Percentiles rank a stretch among this genome's conserved stretches.
Evolutionary conservation across 768 basidiomycete genomes (phyloP).

Genomic region (Kwoniella pini): DNA sequence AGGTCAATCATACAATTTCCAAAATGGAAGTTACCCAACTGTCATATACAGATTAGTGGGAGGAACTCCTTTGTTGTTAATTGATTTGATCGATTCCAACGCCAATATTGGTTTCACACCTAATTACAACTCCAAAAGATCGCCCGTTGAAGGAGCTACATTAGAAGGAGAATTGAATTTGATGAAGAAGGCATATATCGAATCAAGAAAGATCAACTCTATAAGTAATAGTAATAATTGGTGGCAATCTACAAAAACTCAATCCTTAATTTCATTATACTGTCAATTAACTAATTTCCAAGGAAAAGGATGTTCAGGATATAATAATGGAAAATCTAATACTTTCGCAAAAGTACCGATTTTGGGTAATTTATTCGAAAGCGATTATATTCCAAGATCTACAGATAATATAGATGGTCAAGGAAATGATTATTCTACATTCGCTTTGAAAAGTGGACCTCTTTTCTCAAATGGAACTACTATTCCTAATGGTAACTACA

Average conservation of each 20-base stretch:
- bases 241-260: conserved; percentile 7
- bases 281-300: conserved; percentile 34
- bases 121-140: conserved; percentile 34
- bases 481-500: conserved; percentile 59
- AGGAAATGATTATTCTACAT: conserved; percentile 46
- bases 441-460: conserved; percentile 31
- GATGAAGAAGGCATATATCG: conserved; percentile 12
- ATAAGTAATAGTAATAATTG: background rate
- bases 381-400: conserved; percentile 60
- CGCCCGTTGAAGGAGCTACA: background rate
- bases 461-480: conserved; percentile 56
- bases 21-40: conserved; percentile 34
- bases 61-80: conserved; percentile 38
- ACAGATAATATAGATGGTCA: conserved; percentile 42
- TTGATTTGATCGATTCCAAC: conserved; percentile 46
- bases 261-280: conserved; percentile 18
- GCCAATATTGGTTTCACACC: conserved; percentile 46
- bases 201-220: conserved; percentile 9
- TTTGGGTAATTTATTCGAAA: conserved; percentile 60
- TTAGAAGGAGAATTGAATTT: background rate
- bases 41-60: conserved; percentile 45
- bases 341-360: conserved; percentile 56
- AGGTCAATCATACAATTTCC: conserved; percentile 37
- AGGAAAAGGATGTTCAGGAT: conserved; percentile 23
- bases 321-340: conserved; percentile 12